Conservation (phyloP, 2,329 filamentous ascomycete genomes). For the Xylariaceae sp. region DNA sequence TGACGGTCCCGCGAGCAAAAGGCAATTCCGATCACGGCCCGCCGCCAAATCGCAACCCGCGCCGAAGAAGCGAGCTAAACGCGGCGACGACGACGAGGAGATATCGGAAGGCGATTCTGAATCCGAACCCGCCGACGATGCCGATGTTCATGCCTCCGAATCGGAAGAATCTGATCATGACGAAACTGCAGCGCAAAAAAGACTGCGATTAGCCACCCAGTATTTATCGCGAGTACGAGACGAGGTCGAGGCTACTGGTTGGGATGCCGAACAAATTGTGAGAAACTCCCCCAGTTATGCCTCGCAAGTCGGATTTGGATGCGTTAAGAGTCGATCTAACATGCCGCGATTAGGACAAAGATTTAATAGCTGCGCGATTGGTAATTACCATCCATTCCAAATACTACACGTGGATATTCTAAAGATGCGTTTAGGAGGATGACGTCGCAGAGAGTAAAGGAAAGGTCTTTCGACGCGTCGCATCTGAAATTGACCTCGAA, state of each 20-base stretch:
- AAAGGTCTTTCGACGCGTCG: conserved; percentile 77
- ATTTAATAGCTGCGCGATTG: conserved; percentile 84
- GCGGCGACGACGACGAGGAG: conserved; percentile 48
- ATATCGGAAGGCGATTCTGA: conserved; percentile 77
- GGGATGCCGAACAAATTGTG: conserved; percentile 82
- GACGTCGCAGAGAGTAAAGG: conserved; percentile 92
- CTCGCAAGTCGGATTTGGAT: not conserved
- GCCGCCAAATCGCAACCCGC: conserved; percentile 39
- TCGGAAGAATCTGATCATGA: conserved; percentile 64
- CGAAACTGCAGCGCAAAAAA: conserved; percentile 85
- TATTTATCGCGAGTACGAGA: conserved; percentile 87
- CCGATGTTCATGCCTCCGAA: conserved; percentile 43
- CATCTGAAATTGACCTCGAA: conserved; percentile 65
- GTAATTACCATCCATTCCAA: conserved; percentile 8
- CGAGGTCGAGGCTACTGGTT: conserved; percentile 73
- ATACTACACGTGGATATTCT: not conserved
- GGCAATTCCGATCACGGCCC: conserved; percentile 47
- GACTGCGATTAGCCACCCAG: conserved; percentile 81
- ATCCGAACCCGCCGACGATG: conserved; percentile 55
- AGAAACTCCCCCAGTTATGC: conserved; percentile 7
- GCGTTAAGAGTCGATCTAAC: conserved; percentile 1
- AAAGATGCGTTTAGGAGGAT: conserved; percentile 52
- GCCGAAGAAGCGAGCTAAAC: conserved; percentile 46
- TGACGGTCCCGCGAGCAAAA: conserved; percentile 57
- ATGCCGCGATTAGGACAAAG: conserved; percentile 35